These are phyloP conservation scores for Trichosporon coremiiforme DNA, from an alignment of 1,284 basidiomycete species.

Conservation along the genomic window DNA sequence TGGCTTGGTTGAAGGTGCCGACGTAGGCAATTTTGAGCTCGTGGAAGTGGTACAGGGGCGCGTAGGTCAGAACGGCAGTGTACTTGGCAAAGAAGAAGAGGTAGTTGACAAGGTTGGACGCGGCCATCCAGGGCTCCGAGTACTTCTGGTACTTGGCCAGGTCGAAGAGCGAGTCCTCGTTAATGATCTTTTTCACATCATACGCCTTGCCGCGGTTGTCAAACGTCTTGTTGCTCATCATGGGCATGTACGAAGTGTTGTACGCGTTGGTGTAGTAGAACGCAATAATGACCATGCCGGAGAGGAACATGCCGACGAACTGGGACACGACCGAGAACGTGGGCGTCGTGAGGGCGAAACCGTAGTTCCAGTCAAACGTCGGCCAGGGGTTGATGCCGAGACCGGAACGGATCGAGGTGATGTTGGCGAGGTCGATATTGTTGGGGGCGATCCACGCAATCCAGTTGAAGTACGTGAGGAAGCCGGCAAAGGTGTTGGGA, in stretches of 20 bases:
- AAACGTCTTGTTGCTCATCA: conserved; percentile 36
- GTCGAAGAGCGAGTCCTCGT: conserved; percentile 27
- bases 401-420: conserved; percentile 38
- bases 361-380: conserved; percentile 52
- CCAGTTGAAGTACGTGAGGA: conserved; percentile 64
- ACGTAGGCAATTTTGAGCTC: conserved; percentile 55
- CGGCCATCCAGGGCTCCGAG: conserved; percentile 38
- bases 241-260: conserved; percentile 29
- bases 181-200: conserved; percentile 31
- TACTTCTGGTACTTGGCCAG: conserved; percentile 36
- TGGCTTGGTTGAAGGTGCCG: conserved; percentile 27
- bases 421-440: conserved; percentile 35
- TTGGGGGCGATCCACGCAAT: conserved; percentile 64
- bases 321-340: conserved; percentile 43
- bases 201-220: conserved; percentile 59
- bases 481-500: conserved; percentile 55
- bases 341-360: conserved; percentile 35
- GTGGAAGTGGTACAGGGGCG: conserved; percentile 55
- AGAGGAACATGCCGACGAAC: conserved; percentile 38
- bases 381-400: conserved; percentile 42
- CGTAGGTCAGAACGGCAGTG: conserved; percentile 39
- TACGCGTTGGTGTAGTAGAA: conserved; percentile 31
- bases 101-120: conserved; percentile 37
- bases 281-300: conserved; percentile 32
- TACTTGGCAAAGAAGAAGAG: conserved; percentile 42